Conservation (phyloP, 73 alveolate species). For the Paramecium sonneborni region DNA sequence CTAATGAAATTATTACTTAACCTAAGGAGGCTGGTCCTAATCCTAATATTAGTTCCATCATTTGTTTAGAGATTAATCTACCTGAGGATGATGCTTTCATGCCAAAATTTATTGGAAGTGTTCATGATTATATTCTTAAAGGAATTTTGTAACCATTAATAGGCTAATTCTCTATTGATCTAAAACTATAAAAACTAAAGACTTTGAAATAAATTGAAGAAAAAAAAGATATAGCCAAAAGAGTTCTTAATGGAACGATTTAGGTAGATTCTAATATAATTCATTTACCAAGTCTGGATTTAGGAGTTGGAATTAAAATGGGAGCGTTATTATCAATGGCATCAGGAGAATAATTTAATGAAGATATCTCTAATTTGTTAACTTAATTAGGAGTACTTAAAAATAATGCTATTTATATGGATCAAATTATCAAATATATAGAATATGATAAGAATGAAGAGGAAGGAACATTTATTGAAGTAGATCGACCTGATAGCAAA, state of each 20-base stretch:
- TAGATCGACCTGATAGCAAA: not conserved
- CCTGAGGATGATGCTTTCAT: constrained; percentile 84
- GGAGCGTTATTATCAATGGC: not conserved
- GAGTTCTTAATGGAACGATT: not conserved
- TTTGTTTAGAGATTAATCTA: constrained; percentile 81
- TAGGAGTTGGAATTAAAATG: constrained; percentile 6
- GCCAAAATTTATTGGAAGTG: constrained; percentile 77
- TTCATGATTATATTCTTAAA: constrained; percentile 76
- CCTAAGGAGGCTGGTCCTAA: constrained; percentile 95
- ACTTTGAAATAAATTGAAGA: constrained; percentile 59
- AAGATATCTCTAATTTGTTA: not conserved
- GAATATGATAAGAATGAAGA: constrained; percentile 27
- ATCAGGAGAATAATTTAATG: not conserved
- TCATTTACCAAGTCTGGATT: constrained; percentile 24
- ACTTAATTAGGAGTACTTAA: not conserved
- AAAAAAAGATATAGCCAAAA: not conserved
- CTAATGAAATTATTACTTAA: constrained; percentile 86
- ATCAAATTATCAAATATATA: not conserved
- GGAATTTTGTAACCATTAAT: constrained; percentile 90
- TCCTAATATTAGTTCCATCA: constrained; percentile 91
- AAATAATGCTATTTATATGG: not conserved
- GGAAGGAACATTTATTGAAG: constrained; percentile 9
- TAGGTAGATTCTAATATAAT: not conserved
- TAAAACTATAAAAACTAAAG: constrained; percentile 71
- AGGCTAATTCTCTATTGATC: constrained; percentile 87